Percentiles rank a stretch among this genome's conserved stretches.
Conservation (phyloP, 768 basidiomycete genomes). For the Cantharellus cinnabarinus region DNA sequence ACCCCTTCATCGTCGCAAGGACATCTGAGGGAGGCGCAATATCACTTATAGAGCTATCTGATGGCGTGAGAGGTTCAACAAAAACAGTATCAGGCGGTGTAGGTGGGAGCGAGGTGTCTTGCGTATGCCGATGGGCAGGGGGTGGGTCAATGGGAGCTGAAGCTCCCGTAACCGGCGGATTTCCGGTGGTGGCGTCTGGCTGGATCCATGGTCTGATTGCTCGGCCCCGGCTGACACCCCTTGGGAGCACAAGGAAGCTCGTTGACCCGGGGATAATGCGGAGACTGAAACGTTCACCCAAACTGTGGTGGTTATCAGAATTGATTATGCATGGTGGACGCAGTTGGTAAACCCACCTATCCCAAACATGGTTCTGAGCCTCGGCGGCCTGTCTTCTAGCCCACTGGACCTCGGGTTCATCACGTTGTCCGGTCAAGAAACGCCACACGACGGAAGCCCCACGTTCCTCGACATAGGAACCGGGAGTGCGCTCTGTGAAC, state of each 20-base stretch:
- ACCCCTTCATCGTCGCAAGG: constrained; percentile 13
- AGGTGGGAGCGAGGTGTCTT: not conserved
- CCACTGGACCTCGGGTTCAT: constrained; percentile 48
- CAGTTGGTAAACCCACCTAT: constrained; percentile 25
- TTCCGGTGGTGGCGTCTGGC: not conserved
- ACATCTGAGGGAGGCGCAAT: constrained; percentile 12
- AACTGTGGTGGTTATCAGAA: constrained; percentile 20
- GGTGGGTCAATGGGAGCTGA: not conserved
- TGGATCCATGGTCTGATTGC: constrained; percentile 31
- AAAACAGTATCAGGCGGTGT: not conserved
- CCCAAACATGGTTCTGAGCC: constrained; percentile 83
- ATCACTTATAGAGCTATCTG: constrained; percentile 7
- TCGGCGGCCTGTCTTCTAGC: constrained; percentile 73
- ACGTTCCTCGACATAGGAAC: constrained; percentile 66
- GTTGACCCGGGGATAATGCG: constrained; percentile 67
- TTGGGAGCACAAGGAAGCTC: constrained; percentile 65
- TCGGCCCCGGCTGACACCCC: constrained; percentile 65
- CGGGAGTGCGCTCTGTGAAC: constrained; percentile 81
- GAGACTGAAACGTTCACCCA: constrained; percentile 54
- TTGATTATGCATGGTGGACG: not conserved
- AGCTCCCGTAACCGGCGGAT: not conserved
- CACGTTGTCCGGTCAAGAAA: constrained; percentile 39
- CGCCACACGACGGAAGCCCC: constrained; percentile 71
- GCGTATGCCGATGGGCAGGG: not conserved
- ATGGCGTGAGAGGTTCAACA: not conserved